These are phyloP conservation scores for Allium cepa DNA, from an alignment of 106 monocot species.

Conservation along the genomic window DNA sequence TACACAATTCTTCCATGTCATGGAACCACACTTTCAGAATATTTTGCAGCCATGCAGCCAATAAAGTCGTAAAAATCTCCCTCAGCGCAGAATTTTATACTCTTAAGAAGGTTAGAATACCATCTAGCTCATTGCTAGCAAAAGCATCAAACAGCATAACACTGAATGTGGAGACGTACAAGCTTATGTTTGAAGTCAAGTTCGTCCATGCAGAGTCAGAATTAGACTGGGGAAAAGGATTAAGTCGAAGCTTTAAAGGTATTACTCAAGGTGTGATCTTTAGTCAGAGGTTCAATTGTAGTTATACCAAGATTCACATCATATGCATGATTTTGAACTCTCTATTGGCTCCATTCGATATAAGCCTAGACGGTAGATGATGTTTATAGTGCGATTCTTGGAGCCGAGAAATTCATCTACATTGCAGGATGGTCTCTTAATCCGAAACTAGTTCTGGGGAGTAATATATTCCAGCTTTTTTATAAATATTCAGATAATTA, in stretches of 20 bases:
- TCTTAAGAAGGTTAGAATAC: constrained; percentile 14
- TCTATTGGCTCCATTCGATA: background rate
- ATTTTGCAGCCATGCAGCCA: constrained; percentile 23
- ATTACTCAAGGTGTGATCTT: constrained; percentile 19
- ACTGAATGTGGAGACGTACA: background rate
- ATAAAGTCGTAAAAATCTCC: constrained; percentile 11
- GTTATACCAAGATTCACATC: constrained; percentile 52
- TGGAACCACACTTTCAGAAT: constrained; percentile 40
- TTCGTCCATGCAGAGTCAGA: constrained; percentile 16
- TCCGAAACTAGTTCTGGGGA: constrained; percentile 22
- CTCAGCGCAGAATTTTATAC: constrained; percentile 9
- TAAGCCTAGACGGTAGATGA: constrained; percentile 45
- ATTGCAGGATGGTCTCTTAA: constrained; percentile 65
- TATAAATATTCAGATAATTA: no score
- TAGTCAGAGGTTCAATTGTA: constrained; percentile 30
- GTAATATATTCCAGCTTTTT: background rate
- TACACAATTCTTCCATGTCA: constrained; percentile 7
- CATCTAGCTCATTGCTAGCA: constrained; percentile 4
- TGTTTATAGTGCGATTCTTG: constrained; percentile 37
- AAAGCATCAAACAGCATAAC: background rate
- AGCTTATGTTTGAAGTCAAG: constrained; percentile 6
- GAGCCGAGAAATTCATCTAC: constrained; percentile 34
- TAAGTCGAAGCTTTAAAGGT: background rate
- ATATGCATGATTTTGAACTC: background rate
- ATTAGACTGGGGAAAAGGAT: constrained; percentile 12